phyloP scores from a whole-genome alignment of 306 rosid genomes.

The Citrullus colocynthis region DNA sequence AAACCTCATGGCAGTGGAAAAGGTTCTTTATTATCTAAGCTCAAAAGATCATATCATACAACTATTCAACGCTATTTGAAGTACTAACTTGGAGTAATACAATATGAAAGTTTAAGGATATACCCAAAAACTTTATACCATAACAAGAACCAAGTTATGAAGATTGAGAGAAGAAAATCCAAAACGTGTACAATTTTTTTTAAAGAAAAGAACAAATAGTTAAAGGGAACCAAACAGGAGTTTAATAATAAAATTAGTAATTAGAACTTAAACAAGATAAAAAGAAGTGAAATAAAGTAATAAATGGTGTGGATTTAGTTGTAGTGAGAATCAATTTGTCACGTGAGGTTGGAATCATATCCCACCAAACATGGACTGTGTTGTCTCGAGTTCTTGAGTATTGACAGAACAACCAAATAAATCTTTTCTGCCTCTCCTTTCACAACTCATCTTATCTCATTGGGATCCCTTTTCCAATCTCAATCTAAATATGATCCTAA shows the following conservation, averaged over 20 bases:
- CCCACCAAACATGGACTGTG: constrained; percentile 6
- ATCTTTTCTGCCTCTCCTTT: not conserved
- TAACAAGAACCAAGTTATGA: too few relatives aligned
- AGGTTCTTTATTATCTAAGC: too few relatives aligned
- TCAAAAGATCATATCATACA: too few relatives aligned
- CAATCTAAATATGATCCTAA: not conserved
- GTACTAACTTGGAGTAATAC: too few relatives aligned
- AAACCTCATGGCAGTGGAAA: too few relatives aligned
- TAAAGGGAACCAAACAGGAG: too few relatives aligned
- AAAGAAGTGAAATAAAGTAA: not conserved
- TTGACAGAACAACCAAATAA: not conserved
- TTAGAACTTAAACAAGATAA: not conserved
- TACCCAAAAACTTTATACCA: too few relatives aligned
- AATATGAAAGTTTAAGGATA: too few relatives aligned
- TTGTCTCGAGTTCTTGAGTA: not conserved
- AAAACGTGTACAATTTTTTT: too few relatives aligned
- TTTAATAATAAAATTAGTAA: not conserved
- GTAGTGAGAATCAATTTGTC: not conserved
- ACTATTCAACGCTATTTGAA: too few relatives aligned
- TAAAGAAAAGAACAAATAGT: too few relatives aligned
- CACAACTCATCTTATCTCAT: not conserved
- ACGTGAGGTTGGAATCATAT: constrained; percentile 5
- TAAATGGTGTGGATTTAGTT: not conserved
- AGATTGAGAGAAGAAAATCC: too few relatives aligned
- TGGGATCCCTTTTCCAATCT: not conserved